phyloP scores from a whole-genome alignment of 805 yeast species.

The Sporopachydermia quercuum region DNA sequence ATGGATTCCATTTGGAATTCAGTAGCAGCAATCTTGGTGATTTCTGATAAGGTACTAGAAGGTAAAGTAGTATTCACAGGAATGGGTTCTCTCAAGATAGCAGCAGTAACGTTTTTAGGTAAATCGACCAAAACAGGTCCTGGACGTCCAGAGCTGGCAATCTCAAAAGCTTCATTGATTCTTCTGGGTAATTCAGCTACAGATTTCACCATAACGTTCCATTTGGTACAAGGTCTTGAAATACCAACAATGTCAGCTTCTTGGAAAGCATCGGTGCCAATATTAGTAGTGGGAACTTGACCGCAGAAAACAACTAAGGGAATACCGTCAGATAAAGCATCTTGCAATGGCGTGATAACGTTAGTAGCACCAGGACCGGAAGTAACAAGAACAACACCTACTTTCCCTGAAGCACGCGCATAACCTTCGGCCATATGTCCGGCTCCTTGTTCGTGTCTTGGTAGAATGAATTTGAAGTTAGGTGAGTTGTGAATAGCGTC shows the following conservation, averaged over 20 bases:
- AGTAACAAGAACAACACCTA: constrained; percentile 97
- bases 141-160: constrained; percentile 91
- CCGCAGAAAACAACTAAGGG: constrained; percentile 96
- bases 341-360: constrained; percentile 97
- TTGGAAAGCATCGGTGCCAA: constrained; percentile 98
- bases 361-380: constrained; percentile 99
- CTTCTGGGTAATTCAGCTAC: constrained; percentile 91
- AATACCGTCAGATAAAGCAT: constrained; percentile 93
- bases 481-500: constrained; percentile 92
- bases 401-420: constrained; percentile 89
- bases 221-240: constrained; percentile 92
- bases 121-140: constrained; percentile 96
- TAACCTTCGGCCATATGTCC: constrained; percentile 99
- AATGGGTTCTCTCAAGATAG: constrained; percentile 71
- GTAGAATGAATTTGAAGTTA: constrained; percentile 78
- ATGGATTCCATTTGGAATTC: constrained; percentile 66
- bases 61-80: constrained; percentile 73
- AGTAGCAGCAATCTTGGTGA: constrained; percentile 55
- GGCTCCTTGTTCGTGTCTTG: constrained; percentile 98
- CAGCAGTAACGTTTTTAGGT: constrained; percentile 96
- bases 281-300: constrained; percentile 89
- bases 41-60: constrained; percentile 48
- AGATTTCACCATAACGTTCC: constrained; percentile 97
- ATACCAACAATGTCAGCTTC: constrained; percentile 98
- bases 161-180: constrained; percentile 95